These are phyloP conservation scores for Cyberlindnera americana DNA, from an alignment of 805 yeast species.

Conservation along the genomic window DNA sequence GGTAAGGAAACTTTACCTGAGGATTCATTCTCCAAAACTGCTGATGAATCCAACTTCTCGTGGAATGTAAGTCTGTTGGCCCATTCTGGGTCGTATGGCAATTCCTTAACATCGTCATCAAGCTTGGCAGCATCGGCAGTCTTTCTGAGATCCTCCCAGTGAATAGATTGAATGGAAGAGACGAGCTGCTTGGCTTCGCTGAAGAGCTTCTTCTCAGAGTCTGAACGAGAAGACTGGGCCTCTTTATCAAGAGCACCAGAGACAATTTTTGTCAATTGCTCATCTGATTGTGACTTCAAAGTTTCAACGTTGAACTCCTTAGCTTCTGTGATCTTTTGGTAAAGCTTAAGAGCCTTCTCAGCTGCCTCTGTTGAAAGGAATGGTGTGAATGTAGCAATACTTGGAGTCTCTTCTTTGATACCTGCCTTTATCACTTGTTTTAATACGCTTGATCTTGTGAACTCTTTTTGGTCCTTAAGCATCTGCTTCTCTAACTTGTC, in stretches of 20 bases:
- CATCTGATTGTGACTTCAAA: slow-evolving; percentile 13
- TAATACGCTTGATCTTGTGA: slow-evolving; percentile 22
- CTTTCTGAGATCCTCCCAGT: slow-evolving; percentile 29
- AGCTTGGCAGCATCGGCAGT: slow-evolving; percentile 30
- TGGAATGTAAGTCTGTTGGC: slow-evolving; percentile 41
- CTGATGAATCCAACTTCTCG: slow-evolving; percentile 41
- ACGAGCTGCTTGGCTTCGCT: slow-evolving; percentile 25
- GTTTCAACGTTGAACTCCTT: slow-evolving; percentile 16
- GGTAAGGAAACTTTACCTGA: slow-evolving; percentile 60
- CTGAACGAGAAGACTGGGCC: slow-evolving; percentile 22
- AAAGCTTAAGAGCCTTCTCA: slow-evolving; percentile 24
- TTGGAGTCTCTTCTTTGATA: slow-evolving; percentile 14
- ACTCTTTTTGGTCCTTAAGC: slow-evolving; percentile 22
- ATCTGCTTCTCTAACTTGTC: slow-evolving; percentile 18
- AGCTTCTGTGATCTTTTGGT: slow-evolving; percentile 15
- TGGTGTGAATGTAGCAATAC: slow-evolving; percentile 11
- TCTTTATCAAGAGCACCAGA: slow-evolving; percentile 15
- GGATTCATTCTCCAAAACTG: slow-evolving; percentile 47
- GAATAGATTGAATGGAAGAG: slow-evolving; percentile 22
- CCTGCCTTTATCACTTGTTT: slow-evolving; percentile 18
- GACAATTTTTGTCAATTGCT: slow-evolving; percentile 11
- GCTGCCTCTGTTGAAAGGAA: slow-evolving; percentile 20
- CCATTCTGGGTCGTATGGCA: slow-evolving; percentile 51
- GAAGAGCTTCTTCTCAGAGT: slow-evolving; percentile 30
- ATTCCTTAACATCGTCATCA: slow-evolving; percentile 23